Conservation (phyloP, 208 protist species). For the Entamoeba histolytica region DNA sequence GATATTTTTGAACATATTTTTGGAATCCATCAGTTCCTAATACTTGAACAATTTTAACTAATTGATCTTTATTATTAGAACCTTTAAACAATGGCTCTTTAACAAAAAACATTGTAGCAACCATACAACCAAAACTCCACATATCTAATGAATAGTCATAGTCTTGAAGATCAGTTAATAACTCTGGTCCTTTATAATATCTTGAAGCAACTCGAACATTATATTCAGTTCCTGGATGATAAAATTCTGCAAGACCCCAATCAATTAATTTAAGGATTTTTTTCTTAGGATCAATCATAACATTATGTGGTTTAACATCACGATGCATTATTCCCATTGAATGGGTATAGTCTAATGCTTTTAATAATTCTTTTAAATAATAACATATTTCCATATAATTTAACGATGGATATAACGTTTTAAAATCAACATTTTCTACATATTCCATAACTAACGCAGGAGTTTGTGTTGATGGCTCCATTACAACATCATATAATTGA, state of each 20-base stretch:
- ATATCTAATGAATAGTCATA: slow-evolving; percentile 38
- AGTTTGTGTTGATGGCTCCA: slow-evolving; percentile 65
- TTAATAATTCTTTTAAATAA: slow-evolving; percentile 2
- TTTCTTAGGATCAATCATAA: slow-evolving; percentile 15
- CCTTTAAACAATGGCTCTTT: slow-evolving; percentile 29
- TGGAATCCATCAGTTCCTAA: slow-evolving; percentile 18
- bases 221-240: slow-evolving; percentile 13
- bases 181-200: slow-evolving; percentile 28
- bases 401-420: slow-evolving; percentile 59
- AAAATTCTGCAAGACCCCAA: slow-evolving; percentile 34
- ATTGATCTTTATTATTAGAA: slow-evolving; percentile 18
- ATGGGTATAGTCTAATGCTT: slow-evolving; percentile 23
- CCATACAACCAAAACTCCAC: slow-evolving; percentile 23
- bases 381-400: not conserved
- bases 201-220: slow-evolving; percentile 32
- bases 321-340: slow-evolving; percentile 28
- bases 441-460: slow-evolving; percentile 90
- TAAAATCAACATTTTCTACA: slow-evolving; percentile 75
- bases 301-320: slow-evolving; percentile 32
- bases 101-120: slow-evolving; percentile 23
- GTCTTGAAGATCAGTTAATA: slow-evolving; percentile 13
- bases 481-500: slow-evolving; percentile 78
- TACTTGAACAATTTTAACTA: slow-evolving; percentile 25
- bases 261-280: slow-evolving; percentile 17
- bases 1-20: slow-evolving; percentile 18